These are phyloP conservation scores for Aspergillus sojae DNA, from an alignment of 2,329 filamentous ascomycete species.

Conservation along the genomic window DNA sequence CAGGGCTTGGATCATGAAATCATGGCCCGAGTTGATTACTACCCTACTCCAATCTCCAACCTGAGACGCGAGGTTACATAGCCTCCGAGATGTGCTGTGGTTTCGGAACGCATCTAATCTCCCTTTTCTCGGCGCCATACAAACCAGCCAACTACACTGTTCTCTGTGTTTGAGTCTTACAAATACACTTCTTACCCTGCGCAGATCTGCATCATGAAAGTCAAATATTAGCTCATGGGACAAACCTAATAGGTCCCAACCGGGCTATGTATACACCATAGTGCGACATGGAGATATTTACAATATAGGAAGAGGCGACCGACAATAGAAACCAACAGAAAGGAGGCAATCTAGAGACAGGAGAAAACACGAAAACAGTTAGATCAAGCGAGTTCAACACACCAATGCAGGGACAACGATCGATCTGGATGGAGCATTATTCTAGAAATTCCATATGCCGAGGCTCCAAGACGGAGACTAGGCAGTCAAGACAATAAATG, in stretches of 20 bases:
- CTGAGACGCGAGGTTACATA: not conserved
- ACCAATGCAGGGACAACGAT: not conserved
- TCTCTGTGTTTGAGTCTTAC: not conserved
- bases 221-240: not conserved
- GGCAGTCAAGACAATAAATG: not conserved
- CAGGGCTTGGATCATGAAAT: not conserved
- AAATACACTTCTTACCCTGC: not conserved
- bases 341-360: not conserved
- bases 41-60: not conserved
- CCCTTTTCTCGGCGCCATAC: not conserved
- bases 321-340: not conserved
- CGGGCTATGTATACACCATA: not conserved
- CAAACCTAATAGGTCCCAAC: not conserved
- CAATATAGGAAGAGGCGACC: not conserved
- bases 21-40: not conserved
- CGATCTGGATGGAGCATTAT: not conserved
- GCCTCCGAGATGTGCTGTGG: not conserved
- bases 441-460: constrained; percentile 1
- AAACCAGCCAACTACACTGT: not conserved
- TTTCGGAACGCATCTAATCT: not conserved
- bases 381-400: not conserved
- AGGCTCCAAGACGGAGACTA: not conserved
- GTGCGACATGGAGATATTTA: not conserved
- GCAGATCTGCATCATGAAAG: not conserved
- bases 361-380: not conserved